phyloP scores from a whole-genome alignment of 2,329 filamentous ascomycete genomes.

The Hawksworthiomyces lignivorus region DNA sequence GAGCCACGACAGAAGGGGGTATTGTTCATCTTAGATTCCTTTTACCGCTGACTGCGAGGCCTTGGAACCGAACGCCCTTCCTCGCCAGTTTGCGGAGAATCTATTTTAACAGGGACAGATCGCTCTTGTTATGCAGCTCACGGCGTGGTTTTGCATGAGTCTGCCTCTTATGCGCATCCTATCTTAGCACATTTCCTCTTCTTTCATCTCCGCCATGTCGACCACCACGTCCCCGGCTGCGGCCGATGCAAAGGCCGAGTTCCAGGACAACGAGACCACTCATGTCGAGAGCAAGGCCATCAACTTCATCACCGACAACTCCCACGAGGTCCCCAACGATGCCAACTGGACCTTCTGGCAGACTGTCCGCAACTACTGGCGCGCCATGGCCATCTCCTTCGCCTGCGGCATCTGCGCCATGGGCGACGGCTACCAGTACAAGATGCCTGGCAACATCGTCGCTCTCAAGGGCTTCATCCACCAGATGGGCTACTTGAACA shows the following conservation, averaged over 20 bases:
- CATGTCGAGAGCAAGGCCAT: conserved; percentile 5
- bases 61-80: no score
- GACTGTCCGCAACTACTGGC: conserved; percentile 7
- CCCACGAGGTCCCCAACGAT: conserved; percentile 7
- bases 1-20: no score
- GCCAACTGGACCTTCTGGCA: conserved; percentile 7
- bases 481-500: conserved; percentile 7
- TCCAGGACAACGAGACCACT: neutral
- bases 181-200: no score
- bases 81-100: no score
- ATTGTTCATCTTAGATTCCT: no score
- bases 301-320: conserved; percentile 9
- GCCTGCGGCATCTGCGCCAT: conserved; percentile 10
- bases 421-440: conserved; percentile 10
- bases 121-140: no score
- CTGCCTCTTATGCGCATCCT: no score
- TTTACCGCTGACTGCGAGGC: no score
- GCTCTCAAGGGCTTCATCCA: conserved; percentile 9
- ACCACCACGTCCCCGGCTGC: neutral
- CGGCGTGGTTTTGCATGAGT: no score
- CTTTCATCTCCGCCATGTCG: neutral
- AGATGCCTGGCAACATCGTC: conserved; percentile 10
- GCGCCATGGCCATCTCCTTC: conserved; percentile 10
- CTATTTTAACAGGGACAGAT: no score
- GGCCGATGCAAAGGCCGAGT: conserved; percentile 1